Base-by-base conservation (phyloP, 805 yeast genomes). In the Saturnispora sanitii region DNA sequence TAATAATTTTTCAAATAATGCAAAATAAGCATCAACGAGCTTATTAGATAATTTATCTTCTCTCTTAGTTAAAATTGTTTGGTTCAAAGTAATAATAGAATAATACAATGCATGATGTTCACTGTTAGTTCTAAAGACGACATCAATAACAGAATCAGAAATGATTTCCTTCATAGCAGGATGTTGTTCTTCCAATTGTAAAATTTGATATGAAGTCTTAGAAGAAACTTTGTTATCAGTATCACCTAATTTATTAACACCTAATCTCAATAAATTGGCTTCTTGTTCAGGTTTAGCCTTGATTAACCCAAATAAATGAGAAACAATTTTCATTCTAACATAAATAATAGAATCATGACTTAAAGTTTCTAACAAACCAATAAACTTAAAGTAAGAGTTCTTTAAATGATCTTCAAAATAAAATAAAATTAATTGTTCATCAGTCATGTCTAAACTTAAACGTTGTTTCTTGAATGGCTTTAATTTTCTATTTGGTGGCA, bases 221-320 rank as follows among this genome's bases (percentile, higher is more conserved):
- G 97, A 82, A 1, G 94, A 76, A 4, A 92, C 95, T 57, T 86
- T 86, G 47, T 84, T 82, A 47, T 90, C 96, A 33, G 74, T 73
- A 57, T 92, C 98, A 63, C 98, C 98, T 28, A 92, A 68, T 58
- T 92, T 92, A 60, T 92, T 92, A 35, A 87, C 92, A 40, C 95
- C 95, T 40, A 92, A 68, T 51, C 87, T 73, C 52, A 92, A 68
- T 49, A 92, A 66, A 59, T 92, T 92, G 39, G 80, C 94, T 61
- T 92, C 98, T 67, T 92, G 98, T 65, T 92, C 98, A 4, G 98
- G 97, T 60, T 88, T 90, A 5, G 81, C 69, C 48, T 78, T 78
- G 45, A 92, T 65, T 33, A 92, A 67, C 43, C 83, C 94, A 50
- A 87, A 83, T 25, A 88, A 72, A 55, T 84, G 87, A 31, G 75